phyloP scores from a whole-genome alignment of 2,329 filamentous ascomycete genomes.

The Penicillium occitanis region DNA sequence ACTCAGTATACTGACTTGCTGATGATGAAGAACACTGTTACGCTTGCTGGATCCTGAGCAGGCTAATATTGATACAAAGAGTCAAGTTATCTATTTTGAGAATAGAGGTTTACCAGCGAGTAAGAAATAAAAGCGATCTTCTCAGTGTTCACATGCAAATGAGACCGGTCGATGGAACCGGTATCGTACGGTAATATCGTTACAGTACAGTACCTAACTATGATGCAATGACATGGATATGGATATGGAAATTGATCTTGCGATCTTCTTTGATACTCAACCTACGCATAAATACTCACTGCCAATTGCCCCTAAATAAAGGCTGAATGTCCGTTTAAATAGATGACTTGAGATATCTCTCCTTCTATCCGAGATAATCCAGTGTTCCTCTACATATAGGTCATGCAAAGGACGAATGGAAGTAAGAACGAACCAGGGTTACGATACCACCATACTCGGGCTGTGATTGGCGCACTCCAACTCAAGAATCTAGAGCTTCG shows the following conservation, averaged over 20 bases:
- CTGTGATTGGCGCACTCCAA: background rate
- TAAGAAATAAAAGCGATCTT: background rate
- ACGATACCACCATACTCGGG: background rate
- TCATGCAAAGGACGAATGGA: slow-evolving; percentile 7
- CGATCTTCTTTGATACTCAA: background rate
- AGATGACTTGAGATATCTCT: background rate
- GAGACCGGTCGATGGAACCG: background rate
- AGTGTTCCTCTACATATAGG: background rate
- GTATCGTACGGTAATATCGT: slow-evolving; percentile 14
- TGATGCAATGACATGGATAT: slow-evolving; percentile 6
- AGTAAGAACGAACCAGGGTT: slow-evolving; percentile 1
- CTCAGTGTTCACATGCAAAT: slow-evolving; percentile 18
- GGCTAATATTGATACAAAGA: too few relatives aligned
- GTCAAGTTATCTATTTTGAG: too few relatives aligned
- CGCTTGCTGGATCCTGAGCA: too few relatives aligned
- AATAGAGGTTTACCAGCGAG: too few relatives aligned
- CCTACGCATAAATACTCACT: background rate
- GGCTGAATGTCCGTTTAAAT: background rate
- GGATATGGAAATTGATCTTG: slow-evolving; percentile 6
- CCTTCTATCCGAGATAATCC: background rate
- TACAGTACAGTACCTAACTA: background rate
- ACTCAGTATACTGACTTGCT: too few relatives aligned
- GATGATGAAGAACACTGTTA: too few relatives aligned
- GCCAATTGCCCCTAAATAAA: background rate
- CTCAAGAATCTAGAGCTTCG: background rate